Evolutionary conservation across 2,329 filamentous ascomycete genomes (phyloP), one percentile per base, ranked within the genome.

Genomic region (Macroventuria anomochaeta): DNA sequence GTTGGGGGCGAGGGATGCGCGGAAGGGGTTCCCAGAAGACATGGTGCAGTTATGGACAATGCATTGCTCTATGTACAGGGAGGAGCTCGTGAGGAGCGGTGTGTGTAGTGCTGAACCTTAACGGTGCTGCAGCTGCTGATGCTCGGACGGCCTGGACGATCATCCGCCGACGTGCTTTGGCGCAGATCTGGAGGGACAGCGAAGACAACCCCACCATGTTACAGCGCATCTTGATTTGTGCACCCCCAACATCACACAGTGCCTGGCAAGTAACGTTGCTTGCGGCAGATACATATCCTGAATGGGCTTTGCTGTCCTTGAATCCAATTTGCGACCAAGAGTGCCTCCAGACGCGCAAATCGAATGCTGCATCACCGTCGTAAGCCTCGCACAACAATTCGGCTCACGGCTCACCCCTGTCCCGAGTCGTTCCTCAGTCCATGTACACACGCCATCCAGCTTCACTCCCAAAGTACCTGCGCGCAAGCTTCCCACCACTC

Each of bases 391-490:
- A 38, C 21, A n/a, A 25, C 39, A 37, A 31, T 11, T 38, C 41
- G 41, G 49, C 42, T 26, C 40, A 36, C 49, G 42, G 41, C 42
- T 15, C 34, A 40, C 21, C 18, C 28, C 29, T 31, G 49, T 13
- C 13, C 37, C 49, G 36, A 18, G 11, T 20, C 18, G 20, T 34
- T 34, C 34, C 21, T 84, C 78, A 77, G 82, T 89, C 71, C 51
- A 80, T 75, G 70, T 87, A 87, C 41, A 87, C 83, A 72, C 80
- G 79, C 85, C 85, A 87, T 40, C 81, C 82, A 52, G 78, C 78
- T 40, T 79, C 74, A 39, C 72, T 74, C 18, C 81, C 83, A 62
- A 83, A 85, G 76, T 85, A 88, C 55, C 79, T 80, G 62, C 81
- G 76, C 7, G 85, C 84, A 58, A 89, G 74, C 34, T 74, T 75